Percentiles rank a stretch among this genome's conserved stretches.
Conservation (phyloP, 129 eudicot species). For the Tanacetum coccineum region DNA sequence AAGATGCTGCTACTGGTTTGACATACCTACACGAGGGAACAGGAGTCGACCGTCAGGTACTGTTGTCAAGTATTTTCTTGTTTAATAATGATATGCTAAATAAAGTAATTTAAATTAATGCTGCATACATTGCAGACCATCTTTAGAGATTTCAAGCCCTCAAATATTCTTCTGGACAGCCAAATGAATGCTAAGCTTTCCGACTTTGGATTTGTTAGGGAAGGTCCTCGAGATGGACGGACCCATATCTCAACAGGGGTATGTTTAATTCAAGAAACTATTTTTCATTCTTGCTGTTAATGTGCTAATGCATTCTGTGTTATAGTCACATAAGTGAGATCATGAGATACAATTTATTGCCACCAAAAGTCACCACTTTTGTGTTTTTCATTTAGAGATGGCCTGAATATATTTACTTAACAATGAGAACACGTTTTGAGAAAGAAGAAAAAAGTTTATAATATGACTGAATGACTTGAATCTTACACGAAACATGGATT, state of each 20-base stretch:
- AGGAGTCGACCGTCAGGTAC: slow-evolving; percentile 25
- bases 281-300: neutral
- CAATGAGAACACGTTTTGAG: too few species aligned
- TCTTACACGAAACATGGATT: too few species aligned
- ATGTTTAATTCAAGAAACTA: slow-evolving; percentile 21
- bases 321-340: slow-evolving; percentile 6
- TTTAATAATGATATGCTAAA: neutral
- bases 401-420: too few species aligned
- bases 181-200: slow-evolving; percentile 84
- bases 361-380: too few species aligned
- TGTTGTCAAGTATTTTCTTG: slow-evolving; percentile 18
- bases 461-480: too few species aligned
- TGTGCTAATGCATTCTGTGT: neutral
- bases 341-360: neutral
- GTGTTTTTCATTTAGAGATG: too few species aligned
- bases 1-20: slow-evolving; percentile 81
- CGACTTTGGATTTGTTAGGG: slow-evolving; percentile 85
- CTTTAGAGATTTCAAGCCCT: slow-evolving; percentile 87
- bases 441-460: too few species aligned
- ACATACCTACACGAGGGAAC: slow-evolving; percentile 63
- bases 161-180: slow-evolving; percentile 80
- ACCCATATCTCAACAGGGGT: slow-evolving; percentile 88
- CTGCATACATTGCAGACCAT: slow-evolving; percentile 42
- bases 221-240: slow-evolving; percentile 75
- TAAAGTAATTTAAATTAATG: neutral